Conservation (phyloP, 2,329 filamentous ascomycete species). For the Fusarium pseudonygamai region DNA sequence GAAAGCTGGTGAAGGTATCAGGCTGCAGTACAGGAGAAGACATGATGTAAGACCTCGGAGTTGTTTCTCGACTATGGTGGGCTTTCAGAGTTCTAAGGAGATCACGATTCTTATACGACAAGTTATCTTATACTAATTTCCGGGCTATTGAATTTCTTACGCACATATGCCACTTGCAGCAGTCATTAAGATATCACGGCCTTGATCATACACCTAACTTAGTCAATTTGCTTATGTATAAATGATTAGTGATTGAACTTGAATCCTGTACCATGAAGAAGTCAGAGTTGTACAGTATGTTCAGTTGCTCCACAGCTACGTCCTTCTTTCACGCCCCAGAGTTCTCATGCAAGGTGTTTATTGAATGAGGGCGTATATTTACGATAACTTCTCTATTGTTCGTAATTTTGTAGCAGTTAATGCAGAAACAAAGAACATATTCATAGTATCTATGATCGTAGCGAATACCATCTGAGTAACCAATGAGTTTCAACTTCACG, state of each 20-base stretch:
- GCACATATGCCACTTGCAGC: not conserved
- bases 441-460: too few species aligned
- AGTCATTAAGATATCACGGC: not conserved
- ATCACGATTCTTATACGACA: not conserved
- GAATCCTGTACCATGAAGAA: fast-evolving
- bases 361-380: not conserved
- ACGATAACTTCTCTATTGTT: not conserved
- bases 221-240: not conserved
- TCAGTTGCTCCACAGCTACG: not conserved
- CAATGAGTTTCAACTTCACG: too few species aligned
- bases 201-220: not conserved
- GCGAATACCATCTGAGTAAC: not conserved
- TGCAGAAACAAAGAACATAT: not conserved
- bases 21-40: not conserved
- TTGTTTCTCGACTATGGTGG: not conserved
- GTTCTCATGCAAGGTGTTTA: not conserved
- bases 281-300: not conserved
- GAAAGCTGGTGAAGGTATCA: not conserved
- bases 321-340: not conserved
- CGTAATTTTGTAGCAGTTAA: too few species aligned
- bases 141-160: not conserved
- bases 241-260: not conserved
- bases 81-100: not conserved
- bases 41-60: not conserved
- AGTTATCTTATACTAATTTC: not conserved